Evolutionary conservation across 2,329 filamentous ascomycete genomes (phyloP).

Genomic region (Trichophaea hybrida): DNA sequence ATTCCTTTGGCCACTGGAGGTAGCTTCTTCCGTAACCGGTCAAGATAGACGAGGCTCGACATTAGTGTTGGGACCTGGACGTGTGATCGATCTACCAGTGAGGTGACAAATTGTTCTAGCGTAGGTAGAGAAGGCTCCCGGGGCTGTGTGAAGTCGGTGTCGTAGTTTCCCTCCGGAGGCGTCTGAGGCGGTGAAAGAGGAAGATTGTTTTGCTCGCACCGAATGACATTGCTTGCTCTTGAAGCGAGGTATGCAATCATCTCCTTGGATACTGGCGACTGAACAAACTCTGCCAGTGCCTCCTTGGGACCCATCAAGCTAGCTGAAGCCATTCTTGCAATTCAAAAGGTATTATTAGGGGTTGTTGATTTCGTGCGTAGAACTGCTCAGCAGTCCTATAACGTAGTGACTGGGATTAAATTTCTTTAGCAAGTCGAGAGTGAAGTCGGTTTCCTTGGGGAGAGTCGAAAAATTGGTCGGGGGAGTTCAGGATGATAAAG

Average conservation of each 20-base stretch:
- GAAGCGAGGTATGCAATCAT: constrained; percentile 67
- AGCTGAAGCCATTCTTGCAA: constrained; percentile 11
- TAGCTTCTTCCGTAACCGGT: constrained; percentile 65
- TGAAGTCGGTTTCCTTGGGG: constrained; percentile 13
- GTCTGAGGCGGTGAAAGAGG: constrained; percentile 36
- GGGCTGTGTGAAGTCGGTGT: constrained; percentile 27
- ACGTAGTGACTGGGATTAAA: constrained; percentile 6
- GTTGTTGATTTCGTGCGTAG: constrained; percentile 4
- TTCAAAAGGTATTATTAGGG: background rate
- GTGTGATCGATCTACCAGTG: constrained; percentile 80
- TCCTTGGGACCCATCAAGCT: constrained; percentile 42
- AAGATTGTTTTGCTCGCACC: constrained; percentile 47
- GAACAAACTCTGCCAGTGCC: constrained; percentile 68
- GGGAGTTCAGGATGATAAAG: background rate
- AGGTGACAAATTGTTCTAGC: constrained; percentile 79
- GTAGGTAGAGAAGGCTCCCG: constrained; percentile 49
- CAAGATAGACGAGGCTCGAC: constrained; percentile 89
- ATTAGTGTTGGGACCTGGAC: constrained; percentile 96
- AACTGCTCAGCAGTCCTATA: constrained; percentile 11
- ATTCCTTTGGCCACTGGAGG: constrained; percentile 93
- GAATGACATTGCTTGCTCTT: constrained; percentile 63
- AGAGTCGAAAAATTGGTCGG: background rate
- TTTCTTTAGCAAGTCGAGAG: background rate
- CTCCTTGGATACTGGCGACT: constrained; percentile 54
- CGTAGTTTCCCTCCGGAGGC: constrained; percentile 35